A percentile compares a stretch with the other conserved stretches of the same genome.
Conservation (phyloP, 2,329 filamentous ascomycete genomes). For the Sarocladium brachiariae region DNA sequence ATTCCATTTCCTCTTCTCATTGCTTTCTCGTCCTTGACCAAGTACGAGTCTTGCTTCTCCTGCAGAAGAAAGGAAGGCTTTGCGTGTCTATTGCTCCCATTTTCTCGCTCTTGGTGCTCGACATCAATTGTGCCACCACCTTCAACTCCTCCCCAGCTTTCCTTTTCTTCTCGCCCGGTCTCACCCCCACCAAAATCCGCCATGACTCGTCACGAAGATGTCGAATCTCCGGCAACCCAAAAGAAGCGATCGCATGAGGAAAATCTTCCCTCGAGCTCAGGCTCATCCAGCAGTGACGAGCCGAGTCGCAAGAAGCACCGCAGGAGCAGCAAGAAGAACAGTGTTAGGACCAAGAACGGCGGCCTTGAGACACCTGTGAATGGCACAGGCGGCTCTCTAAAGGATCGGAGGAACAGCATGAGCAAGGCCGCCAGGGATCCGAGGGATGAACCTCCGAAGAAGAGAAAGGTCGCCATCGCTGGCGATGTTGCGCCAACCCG, state of each 20-base stretch:
- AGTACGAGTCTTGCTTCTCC: too few relatives aligned
- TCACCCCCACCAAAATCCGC: conserved; percentile 7
- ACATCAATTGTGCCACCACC: too few relatives aligned
- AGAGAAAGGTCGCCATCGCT: conserved; percentile 15
- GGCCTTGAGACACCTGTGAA: conserved; percentile 18
- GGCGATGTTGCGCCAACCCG: conserved; percentile 3
- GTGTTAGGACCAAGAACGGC: conserved; percentile 13
- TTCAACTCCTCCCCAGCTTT: too few relatives aligned
- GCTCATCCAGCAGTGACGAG: conserved; percentile 23
- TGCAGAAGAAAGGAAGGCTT: too few relatives aligned
- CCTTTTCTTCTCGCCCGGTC: not conserved
- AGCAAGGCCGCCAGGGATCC: conserved; percentile 57
- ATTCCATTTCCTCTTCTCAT: not conserved
- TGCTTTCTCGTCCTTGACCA: not conserved
- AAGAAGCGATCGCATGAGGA: conserved; percentile 23
- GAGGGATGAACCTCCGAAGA: conserved; percentile 44
- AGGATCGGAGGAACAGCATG: conserved; percentile 44
- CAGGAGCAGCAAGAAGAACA: conserved; percentile 19
- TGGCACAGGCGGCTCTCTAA: conserved; percentile 22
- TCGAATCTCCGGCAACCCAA: conserved; percentile 10
- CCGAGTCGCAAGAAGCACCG: conserved; percentile 20
- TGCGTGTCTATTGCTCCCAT: not conserved
- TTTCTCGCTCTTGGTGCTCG: not conserved
- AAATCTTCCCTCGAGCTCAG: conserved; percentile 21
- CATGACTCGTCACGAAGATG: conserved; percentile 19